Percentiles rank a stretch among this genome's conserved stretches.
These are phyloP conservation scores for Lactifluus echinatus DNA, from an alignment of 768 basidiomycete genomes.

Conservation along the genomic window DNA sequence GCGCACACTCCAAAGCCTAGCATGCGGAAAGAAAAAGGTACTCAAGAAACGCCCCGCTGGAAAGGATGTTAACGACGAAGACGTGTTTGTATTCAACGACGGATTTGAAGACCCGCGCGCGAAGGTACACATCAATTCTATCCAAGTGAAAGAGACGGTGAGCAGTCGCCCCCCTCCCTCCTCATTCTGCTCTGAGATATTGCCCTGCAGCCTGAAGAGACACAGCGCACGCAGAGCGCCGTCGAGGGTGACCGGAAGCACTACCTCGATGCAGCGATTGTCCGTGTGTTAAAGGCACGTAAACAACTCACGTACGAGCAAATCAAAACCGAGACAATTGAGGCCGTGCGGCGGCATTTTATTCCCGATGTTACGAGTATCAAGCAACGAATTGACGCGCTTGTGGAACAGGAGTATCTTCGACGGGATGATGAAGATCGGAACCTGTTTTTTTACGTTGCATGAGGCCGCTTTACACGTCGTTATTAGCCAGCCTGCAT, in stretches of 20 bases:
- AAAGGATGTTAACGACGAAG: constrained; percentile 65
- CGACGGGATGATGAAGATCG: constrained; percentile 64
- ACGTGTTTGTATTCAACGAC: constrained; percentile 75
- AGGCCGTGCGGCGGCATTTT: constrained; percentile 84
- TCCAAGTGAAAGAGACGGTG: constrained; percentile 89
- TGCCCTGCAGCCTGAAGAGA: constrained; percentile 68
- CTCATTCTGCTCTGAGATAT: background rate
- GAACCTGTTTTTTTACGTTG: constrained; percentile 72
- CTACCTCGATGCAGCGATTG: constrained; percentile 89
- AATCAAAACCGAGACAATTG: constrained; percentile 75
- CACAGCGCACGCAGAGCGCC: constrained; percentile 66
- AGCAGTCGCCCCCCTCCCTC: constrained; percentile 24
- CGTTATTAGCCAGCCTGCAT: background rate
- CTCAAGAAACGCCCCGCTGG: constrained; percentile 72
- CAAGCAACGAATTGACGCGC: constrained; percentile 71
- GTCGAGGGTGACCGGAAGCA: constrained; percentile 84
- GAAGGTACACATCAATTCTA: constrained; percentile 89
- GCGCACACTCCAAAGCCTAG: constrained; percentile 86
- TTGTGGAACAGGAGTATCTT: constrained; percentile 86
- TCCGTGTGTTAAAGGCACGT: constrained; percentile 90
- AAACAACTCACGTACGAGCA: constrained; percentile 77
- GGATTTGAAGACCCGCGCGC: constrained; percentile 71
- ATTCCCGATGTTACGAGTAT: constrained; percentile 76
- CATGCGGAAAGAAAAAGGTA: constrained; percentile 85
- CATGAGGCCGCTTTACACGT: constrained; percentile 31